Evolutionary conservation across 805 yeast genomes (phyloP).

Genomic region (Yarrowia porcina): DNA sequence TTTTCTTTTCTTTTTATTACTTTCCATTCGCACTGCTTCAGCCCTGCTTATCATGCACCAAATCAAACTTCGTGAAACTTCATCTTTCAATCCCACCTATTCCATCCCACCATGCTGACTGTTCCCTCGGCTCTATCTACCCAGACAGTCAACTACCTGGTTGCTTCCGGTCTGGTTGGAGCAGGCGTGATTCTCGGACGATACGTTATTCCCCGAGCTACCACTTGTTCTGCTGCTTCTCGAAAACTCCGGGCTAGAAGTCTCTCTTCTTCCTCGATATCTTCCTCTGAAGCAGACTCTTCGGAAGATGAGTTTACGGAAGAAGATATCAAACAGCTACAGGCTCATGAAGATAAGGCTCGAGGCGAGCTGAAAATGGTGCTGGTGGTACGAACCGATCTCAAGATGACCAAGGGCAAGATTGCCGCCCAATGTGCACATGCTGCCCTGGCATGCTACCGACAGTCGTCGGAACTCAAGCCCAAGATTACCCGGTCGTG

Average conservation of each 20-base stretch:
- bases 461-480: conserved; percentile 53
- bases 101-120: conserved; percentile 4
- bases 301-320: conserved; percentile 23
- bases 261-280: conserved; percentile 3
- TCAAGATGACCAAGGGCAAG: conserved; percentile 92
- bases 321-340: conserved; percentile 16
- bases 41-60: no score
- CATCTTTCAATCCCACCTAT: neutral
- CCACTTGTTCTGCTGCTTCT: conserved; percentile 1
- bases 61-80: conserved; percentile 7
- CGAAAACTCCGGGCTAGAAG: neutral
- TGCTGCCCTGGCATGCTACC: conserved; percentile 91
- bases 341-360: conserved; percentile 12
- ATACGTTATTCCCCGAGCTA: neutral
- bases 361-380: conserved; percentile 52
- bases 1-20: no score
- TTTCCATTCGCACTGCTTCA: no score
- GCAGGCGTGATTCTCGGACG: conserved; percentile 23
- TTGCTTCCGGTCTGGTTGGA: conserved; percentile 13
- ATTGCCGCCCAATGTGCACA: conserved; percentile 97
- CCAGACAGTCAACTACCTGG: conserved; percentile 13
- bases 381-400: conserved; percentile 78
- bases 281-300: conserved; percentile 22
- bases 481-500: conserved; percentile 68
- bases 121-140: conserved; percentile 8